These are phyloP conservation scores for Codiaeum variegatum DNA, from an alignment of 441 rosid genomes.

Conservation along the genomic window DNA sequence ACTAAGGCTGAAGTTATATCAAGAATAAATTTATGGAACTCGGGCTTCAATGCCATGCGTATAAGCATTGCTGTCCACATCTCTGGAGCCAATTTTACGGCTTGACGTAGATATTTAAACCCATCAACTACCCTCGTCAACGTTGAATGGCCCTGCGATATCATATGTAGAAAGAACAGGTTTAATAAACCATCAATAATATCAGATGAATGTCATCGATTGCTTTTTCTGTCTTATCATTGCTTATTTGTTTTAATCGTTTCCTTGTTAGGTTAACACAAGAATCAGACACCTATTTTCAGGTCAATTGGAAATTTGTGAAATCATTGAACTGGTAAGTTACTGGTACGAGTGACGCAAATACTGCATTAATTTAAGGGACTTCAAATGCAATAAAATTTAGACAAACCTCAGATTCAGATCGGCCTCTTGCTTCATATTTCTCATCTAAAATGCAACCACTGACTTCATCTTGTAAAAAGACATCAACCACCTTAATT, in stretches of 20 bases:
- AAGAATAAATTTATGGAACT: conserved; percentile 47
- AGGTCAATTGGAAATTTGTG: not conserved
- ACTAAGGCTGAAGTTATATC: conserved; percentile 57
- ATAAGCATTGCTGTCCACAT: conserved; percentile 78
- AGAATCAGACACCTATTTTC: not conserved
- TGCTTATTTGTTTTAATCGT: not conserved
- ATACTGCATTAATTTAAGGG: not conserved
- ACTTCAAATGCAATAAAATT: conserved; percentile 6
- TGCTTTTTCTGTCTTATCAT: not conserved
- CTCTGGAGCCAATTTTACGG: conserved; percentile 72
- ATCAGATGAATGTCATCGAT: not conserved
- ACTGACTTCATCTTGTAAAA: conserved; percentile 48
- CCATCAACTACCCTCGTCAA: conserved; percentile 54
- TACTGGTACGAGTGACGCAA: not conserved
- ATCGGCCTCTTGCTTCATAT: conserved; percentile 23
- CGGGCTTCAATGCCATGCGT: conserved; percentile 58
- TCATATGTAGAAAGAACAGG: not conserved
- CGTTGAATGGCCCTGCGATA: conserved; percentile 45
- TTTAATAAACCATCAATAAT: not conserved
- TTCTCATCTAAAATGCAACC: conserved; percentile 34
- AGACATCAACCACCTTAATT: conserved; percentile 55
- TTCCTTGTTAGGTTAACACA: not conserved
- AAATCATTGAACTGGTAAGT: not conserved
- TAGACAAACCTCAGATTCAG: conserved; percentile 44
- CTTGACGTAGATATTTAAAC: conserved; percentile 47